phyloP scores from a whole-genome alignment of 148 eudicot species.

The Rhododendron vialii region DNA sequence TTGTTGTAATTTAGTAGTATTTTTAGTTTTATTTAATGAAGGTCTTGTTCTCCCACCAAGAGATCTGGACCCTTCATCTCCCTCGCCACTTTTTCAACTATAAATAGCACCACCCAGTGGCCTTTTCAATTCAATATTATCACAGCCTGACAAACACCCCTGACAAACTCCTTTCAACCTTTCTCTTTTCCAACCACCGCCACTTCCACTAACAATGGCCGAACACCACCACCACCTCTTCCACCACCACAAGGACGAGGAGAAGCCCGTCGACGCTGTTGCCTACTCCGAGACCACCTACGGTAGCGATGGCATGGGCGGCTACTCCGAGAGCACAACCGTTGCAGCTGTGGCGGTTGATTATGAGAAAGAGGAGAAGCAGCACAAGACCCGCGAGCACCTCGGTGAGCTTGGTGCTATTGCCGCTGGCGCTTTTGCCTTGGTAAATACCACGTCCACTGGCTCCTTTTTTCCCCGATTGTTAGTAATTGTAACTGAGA shows the following conservation, averaged over 20 bases:
- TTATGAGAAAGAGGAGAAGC: slow-evolving; percentile 35
- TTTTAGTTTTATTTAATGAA: no score
- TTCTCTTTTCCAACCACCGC: not conserved
- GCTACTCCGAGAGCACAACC: not conserved
- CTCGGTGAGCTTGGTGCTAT: slow-evolving; percentile 32
- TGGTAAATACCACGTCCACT: slow-evolving; percentile 21
- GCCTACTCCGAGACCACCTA: not conserved
- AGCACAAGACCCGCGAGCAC: slow-evolving; percentile 29
- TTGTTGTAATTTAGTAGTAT: no score
- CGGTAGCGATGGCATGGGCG: not conserved
- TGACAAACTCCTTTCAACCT: not conserved
- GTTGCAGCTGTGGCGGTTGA: not conserved
- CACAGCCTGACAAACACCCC: not conserved
- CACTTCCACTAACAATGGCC: not conserved
- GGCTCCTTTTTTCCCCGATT: no score
- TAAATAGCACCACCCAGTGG: not conserved
- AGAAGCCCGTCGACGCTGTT: not conserved
- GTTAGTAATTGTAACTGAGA: not conserved
- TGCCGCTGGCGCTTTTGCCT: slow-evolving; percentile 47
- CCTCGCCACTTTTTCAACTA: not conserved
- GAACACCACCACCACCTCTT: not conserved
- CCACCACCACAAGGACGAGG: not conserved
- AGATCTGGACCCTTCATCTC: not conserved
- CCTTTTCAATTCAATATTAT: not conserved
- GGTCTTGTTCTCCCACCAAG: not conserved